Conservation (phyloP, 1,139 yeast genomes). For the Yamadazyma dushanensis region DNA sequence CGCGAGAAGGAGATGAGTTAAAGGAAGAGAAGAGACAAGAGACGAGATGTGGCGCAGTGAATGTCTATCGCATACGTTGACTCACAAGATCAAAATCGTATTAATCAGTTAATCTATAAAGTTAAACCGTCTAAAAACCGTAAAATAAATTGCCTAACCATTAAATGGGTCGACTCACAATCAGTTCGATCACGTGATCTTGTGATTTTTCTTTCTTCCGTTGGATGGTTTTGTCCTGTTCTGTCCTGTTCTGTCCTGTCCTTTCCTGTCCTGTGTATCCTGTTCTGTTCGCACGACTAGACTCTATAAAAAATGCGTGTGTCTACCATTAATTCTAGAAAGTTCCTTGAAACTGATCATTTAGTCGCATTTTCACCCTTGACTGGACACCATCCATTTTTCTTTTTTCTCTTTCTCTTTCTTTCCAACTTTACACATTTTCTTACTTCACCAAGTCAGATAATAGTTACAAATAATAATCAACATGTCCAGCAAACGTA, state of each 20-base stretch:
- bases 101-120: too few relatives aligned
- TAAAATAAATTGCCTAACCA: too few relatives aligned
- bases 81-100: too few relatives aligned
- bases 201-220: too few relatives aligned
- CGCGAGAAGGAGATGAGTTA: not conserved
- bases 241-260: too few relatives aligned
- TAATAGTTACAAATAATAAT: not conserved
- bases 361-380: slow-evolving; percentile 6
- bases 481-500: slow-evolving; percentile 86
- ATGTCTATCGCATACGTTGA: too few relatives aligned
- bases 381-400: slow-evolving; percentile 5
- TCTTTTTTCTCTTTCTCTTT: slow-evolving; percentile 6
- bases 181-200: too few relatives aligned
- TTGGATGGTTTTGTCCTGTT: too few relatives aligned
- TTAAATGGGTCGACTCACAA: too few relatives aligned
- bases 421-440: slow-evolving; percentile 3
- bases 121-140: too few relatives aligned
- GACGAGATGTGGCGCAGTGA: too few relatives aligned
- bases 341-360: slow-evolving; percentile 2
- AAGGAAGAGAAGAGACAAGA: not conserved
- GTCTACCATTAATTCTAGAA: slow-evolving; percentile 3
- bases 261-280: not conserved
- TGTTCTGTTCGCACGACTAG: not conserved
- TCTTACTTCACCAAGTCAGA: not conserved
- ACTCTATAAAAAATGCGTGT: not conserved